Evolutionary conservation across 179 eudicot species (phyloP).

Genomic region (Dionaea muscipula): DNA sequence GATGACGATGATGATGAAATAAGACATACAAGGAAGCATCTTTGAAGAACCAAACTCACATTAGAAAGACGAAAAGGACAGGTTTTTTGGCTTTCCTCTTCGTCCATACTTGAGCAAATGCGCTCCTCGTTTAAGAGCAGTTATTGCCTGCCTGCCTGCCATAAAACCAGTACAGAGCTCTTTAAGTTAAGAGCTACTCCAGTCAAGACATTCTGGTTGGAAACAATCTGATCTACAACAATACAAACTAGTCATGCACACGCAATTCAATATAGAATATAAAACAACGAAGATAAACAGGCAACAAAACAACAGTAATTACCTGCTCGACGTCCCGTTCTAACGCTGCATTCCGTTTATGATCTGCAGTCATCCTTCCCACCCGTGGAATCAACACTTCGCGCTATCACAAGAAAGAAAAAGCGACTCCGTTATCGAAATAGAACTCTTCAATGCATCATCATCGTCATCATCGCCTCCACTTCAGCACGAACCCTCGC

Average conservation of each 20-base stretch:
- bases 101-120: constrained; percentile 87
- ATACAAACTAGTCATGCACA: neutral
- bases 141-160: constrained; percentile 96
- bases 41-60: constrained; percentile 35
- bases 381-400: no score
- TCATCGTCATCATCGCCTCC: no score
- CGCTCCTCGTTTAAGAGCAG: constrained; percentile 95
- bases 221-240: neutral
- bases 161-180: constrained; percentile 16
- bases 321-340: no score
- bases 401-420: no score
- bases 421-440: no score
- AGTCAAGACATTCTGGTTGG: neutral
- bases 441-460: no score
- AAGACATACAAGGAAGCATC: neutral
- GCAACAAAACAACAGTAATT: no score
- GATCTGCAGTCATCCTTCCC: no score
- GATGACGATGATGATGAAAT: neutral
- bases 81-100: constrained; percentile 93
- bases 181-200: neutral
- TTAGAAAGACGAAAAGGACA: constrained; percentile 91
- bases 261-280: neutral
- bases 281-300: no score
- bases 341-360: no score
- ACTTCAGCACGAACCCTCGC: no score